phyloP scores from a whole-genome alignment of 306 rosid species.

The Dalbergia oliveri region DNA sequence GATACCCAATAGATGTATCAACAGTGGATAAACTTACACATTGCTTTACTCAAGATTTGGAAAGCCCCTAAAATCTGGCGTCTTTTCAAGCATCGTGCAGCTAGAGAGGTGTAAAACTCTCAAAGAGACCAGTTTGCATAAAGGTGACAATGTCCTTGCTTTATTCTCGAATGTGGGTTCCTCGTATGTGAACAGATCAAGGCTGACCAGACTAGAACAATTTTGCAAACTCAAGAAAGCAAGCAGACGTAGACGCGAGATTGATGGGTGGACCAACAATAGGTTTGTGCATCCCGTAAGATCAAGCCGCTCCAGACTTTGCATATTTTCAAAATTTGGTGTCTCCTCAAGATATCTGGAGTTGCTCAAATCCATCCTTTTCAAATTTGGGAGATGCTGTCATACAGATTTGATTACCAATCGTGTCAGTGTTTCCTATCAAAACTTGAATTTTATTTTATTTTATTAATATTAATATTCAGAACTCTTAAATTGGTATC shows the following conservation, averaged over 20 bases:
- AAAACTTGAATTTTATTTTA: too few relatives aligned
- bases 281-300: not conserved
- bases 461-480: too few relatives aligned
- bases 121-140: not conserved
- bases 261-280: not conserved
- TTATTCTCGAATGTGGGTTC: too few relatives aligned
- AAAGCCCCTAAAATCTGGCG: not conserved
- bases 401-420: too few relatives aligned
- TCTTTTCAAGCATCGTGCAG: not conserved
- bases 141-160: too few relatives aligned
- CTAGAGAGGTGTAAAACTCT: constrained; percentile 2
- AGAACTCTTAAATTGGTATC: too few relatives aligned
- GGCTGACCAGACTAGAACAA: not conserved
- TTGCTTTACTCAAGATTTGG: not conserved
- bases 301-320: not conserved
- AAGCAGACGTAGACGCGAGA: not conserved
- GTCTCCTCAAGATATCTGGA: not conserved
- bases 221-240: not conserved
- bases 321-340: not conserved
- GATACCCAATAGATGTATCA: constrained; percentile 4
- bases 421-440: too few relatives aligned
- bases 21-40: not conserved
- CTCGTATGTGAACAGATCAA: not conserved
- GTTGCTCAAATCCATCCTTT: constrained; percentile 17
- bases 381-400: not conserved